These are phyloP conservation scores for Hyaloscypha hepaticicola DNA, from an alignment of 495 filamentous ascomycete species.

Conservation along the genomic window DNA sequence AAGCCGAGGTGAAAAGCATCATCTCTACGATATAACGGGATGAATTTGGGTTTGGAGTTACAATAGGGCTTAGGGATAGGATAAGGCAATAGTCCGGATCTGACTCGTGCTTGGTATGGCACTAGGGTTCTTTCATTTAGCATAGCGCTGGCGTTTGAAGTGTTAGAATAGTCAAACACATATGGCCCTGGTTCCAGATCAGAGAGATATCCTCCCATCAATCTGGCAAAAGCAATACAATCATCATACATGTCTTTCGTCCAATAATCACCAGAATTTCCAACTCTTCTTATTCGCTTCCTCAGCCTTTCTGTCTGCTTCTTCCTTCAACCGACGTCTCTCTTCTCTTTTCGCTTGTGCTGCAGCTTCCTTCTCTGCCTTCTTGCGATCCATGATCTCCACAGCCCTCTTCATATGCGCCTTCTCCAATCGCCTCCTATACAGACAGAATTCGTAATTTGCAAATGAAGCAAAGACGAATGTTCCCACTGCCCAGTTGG, in stretches of 20 bases:
- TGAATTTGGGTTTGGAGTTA: background rate
- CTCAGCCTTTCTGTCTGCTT: conserved; percentile 38
- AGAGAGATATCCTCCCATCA: background rate
- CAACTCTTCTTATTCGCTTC: conserved; percentile 41
- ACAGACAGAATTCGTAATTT: conserved; percentile 80
- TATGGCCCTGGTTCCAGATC: background rate
- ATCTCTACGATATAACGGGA: conserved; percentile 8
- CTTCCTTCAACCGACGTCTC: conserved; percentile 49
- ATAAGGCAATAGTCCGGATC: background rate
- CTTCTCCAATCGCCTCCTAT: conserved; percentile 65
- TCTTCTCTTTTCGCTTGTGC: conserved; percentile 52
- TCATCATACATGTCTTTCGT: conserved; percentile 29
- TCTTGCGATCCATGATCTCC: conserved; percentile 74
- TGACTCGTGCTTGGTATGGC: background rate
- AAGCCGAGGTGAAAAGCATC: conserved; percentile 25
- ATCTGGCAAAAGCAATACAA: conserved; percentile 7
- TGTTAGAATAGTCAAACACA: background rate
- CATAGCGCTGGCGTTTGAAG: background rate
- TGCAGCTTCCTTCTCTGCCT: conserved; percentile 59
- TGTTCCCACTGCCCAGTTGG: conserved; percentile 81
- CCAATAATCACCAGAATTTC: conserved; percentile 48
- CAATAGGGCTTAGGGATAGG: background rate
- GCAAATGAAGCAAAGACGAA: conserved; percentile 62
- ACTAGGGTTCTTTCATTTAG: background rate
- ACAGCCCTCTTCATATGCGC: conserved; percentile 76